Evolutionary conservation across 1,284 basidiomycete genomes (phyloP), one percentile per base, ranked within the genome.

Genomic region (Sphaerobolus stellatus): DNA sequence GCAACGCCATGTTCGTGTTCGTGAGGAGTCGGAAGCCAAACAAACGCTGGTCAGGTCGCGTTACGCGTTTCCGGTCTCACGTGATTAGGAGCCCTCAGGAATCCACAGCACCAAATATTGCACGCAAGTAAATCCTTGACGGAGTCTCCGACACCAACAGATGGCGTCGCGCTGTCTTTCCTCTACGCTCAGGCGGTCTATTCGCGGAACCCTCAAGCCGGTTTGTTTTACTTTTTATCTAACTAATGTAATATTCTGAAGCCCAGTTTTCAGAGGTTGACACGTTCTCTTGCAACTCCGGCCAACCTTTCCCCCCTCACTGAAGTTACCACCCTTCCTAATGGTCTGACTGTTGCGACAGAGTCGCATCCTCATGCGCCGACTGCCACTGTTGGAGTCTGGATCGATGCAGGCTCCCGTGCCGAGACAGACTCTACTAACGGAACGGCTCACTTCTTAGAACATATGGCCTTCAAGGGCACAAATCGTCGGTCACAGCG

Each of bases 371-470:
- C 94, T 22, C 87, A 93, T 69, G 90, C 94, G n/a, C 92, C 96
- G 75, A 98, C 96, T 13, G 96, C 96, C 16, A 99, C 96, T 29
- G 94, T 99, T 45, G 97, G 97, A 64, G 90, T 98, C 56, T 99
- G 95, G 95, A 97, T 99, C 68, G 96, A 98, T 70, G 95, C 96
- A 58, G 97, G 97, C 62, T 96, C 93, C 59, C 84, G 97, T 58
- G 94, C 94, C 59, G 97, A 99, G 82, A 96, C 90, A 50, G 86
- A 91, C 74, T 85, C 84, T 72, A 97, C 90, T 51, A 97, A 91
- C 66, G 96, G 97, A 52, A 97, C 94, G 7, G 97, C 97, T 50
- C 97, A 99, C 77, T 99, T 99, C 81, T 83, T 99, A 57, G 97
- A 99, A 75, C 94, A 97, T 70, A 93, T 97, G 90, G 97, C 90